These are phyloP conservation scores for Wickerhamiella shivajii DNA, from an alignment of 805 yeast genomes.

Conservation along the genomic window DNA sequence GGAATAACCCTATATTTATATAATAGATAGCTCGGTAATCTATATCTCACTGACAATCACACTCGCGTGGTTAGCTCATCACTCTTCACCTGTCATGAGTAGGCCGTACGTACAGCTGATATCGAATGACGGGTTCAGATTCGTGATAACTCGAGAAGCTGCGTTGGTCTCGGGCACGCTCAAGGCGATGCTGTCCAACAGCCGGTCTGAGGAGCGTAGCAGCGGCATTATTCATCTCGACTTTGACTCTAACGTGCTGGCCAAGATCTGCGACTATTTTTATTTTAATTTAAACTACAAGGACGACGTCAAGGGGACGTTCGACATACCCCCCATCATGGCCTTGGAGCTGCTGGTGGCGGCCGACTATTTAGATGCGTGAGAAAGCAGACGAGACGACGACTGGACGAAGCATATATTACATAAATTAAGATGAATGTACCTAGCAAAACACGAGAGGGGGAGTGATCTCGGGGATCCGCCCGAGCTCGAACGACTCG, in stretches of 20 bases:
- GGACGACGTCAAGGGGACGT: slow-evolving; percentile 29
- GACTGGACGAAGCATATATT: background rate
- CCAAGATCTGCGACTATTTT: slow-evolving; percentile 72
- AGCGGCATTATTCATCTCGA: slow-evolving; percentile 39
- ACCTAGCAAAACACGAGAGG: slow-evolving; percentile 2
- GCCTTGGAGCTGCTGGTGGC: slow-evolving; percentile 85
- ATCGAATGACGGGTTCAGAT: slow-evolving; percentile 57
- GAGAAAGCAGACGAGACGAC: background rate
- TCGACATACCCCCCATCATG: slow-evolving; percentile 84
- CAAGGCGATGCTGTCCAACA: slow-evolving; percentile 33
- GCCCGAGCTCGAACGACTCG: slow-evolving; percentile 1
- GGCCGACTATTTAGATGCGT: slow-evolving; percentile 68
- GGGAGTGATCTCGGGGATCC: slow-evolving; percentile 2
- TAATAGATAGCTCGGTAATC: too few species aligned
- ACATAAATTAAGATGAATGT: background rate
- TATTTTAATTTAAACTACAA: slow-evolving; percentile 60
- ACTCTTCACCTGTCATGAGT: too few species aligned
- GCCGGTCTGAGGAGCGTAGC: slow-evolving; percentile 43
- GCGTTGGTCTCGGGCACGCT: slow-evolving; percentile 61
- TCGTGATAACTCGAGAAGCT: slow-evolving; percentile 51
- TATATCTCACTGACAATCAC: too few species aligned
- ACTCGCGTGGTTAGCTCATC: too few species aligned
- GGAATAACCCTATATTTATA: too few species aligned
- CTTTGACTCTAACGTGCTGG: slow-evolving; percentile 57
- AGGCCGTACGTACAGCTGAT: slow-evolving; percentile 48